Evolutionary conservation across 2,329 filamentous ascomycete species (phyloP).

Genomic region (Alternaria arborescens): DNA sequence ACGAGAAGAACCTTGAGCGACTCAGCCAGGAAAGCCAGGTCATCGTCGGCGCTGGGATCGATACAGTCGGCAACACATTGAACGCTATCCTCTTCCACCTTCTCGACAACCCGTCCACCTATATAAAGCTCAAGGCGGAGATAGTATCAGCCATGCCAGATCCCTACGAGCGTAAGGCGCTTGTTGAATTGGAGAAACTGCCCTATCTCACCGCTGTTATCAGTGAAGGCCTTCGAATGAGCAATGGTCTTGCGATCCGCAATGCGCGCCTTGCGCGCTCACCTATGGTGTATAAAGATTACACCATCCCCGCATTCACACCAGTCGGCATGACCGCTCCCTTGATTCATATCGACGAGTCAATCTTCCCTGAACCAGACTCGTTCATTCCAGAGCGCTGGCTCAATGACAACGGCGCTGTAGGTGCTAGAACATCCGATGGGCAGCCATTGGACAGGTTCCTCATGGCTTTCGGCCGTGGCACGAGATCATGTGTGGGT

Average conservation of each 20-base stretch:
- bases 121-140: background rate
- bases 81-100: background rate
- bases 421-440: background rate
- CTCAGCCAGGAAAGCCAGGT: background rate
- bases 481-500: background rate
- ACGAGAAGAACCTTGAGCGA: background rate
- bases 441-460: background rate
- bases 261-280: background rate
- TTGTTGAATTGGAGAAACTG: background rate
- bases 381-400: background rate
- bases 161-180: background rate
- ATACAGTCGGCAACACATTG: background rate
- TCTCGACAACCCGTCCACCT: background rate
- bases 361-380: background rate
- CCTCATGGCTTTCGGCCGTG: background rate
- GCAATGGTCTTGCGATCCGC: background rate
- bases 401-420: background rate
- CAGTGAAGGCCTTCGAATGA: background rate
- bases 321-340: background rate
- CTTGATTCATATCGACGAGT: background rate
- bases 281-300: background rate
- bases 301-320: background rate
- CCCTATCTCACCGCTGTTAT: background rate
- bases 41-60: background rate
- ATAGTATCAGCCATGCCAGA: background rate